phyloP scores from a whole-genome alignment of 2,329 filamentous ascomycete species.

The Cryphonectria nitschkei region DNA sequence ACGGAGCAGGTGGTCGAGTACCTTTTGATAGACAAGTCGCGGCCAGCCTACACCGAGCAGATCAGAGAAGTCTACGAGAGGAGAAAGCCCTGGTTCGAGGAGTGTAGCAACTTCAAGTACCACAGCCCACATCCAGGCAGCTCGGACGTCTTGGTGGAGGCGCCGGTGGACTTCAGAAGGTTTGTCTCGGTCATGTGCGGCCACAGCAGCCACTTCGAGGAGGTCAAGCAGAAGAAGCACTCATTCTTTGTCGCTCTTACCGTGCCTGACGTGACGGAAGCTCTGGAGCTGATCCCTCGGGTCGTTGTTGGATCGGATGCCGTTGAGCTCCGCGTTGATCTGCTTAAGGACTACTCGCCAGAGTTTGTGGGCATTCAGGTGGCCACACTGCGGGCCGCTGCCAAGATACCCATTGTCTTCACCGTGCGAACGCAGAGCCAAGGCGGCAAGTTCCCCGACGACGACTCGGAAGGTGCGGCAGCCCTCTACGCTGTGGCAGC shows the following conservation, averaged over 20 bases:
- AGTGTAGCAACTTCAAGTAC: slow-evolving; percentile 94
- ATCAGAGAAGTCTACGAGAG: slow-evolving; percentile 90
- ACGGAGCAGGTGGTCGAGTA: slow-evolving; percentile 89
- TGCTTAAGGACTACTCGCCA: slow-evolving; percentile 74
- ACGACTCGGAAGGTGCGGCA: slow-evolving; percentile 69
- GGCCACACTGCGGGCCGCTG: slow-evolving; percentile 72
- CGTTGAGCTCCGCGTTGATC: slow-evolving; percentile 90
- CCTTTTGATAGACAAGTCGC: slow-evolving; percentile 83
- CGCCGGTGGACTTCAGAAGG: slow-evolving; percentile 70
- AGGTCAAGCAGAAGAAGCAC: slow-evolving; percentile 66
- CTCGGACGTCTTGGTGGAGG: slow-evolving; percentile 43
- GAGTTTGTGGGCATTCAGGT: slow-evolving; percentile 85
- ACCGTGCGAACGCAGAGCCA: slow-evolving; percentile 86
- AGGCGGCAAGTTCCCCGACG: slow-evolving; percentile 85
- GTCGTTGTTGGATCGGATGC: slow-evolving; percentile 87
- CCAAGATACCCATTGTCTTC: slow-evolving; percentile 84
- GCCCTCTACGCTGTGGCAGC: slow-evolving; percentile 78
- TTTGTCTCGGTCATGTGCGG: slow-evolving; percentile 75
- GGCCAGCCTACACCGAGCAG: slow-evolving; percentile 90
- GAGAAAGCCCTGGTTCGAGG: slow-evolving; percentile 84
- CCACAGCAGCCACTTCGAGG: slow-evolving; percentile 56
- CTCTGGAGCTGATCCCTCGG: slow-evolving; percentile 66
- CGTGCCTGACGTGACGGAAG: slow-evolving; percentile 70
- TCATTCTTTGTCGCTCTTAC: slow-evolving; percentile 96
- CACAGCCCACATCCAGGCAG: slow-evolving; percentile 71